Conservation (phyloP, 306 rosid species). For the Cotoneaster glaucophyllus region DNA sequence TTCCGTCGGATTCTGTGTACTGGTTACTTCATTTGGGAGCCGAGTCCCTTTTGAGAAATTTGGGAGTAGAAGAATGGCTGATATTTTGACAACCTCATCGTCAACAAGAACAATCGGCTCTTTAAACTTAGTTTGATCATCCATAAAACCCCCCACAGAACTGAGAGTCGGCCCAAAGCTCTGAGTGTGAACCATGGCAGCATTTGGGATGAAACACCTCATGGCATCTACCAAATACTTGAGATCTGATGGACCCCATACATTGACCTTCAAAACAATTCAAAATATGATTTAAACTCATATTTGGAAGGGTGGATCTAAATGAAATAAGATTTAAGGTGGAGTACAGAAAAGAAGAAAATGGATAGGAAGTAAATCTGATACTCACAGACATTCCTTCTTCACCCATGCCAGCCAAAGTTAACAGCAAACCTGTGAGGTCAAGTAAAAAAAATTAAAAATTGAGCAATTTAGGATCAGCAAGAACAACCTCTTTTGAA, state of each 20-base stretch:
- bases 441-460: conserved; percentile 2
- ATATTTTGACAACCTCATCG: conserved; percentile 87
- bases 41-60: conserved; percentile 19
- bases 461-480: conserved; percentile 17
- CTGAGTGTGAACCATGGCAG: conserved; percentile 96
- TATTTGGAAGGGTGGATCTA: background rate
- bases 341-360: background rate
- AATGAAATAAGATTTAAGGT: too few relatives aligned
- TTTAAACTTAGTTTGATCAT: conserved; percentile 22
- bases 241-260: conserved; percentile 94
- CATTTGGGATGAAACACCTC: conserved; percentile 80
- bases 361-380: background rate
- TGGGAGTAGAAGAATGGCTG: conserved; percentile 67
- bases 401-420: conserved; percentile 95
- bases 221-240: conserved; percentile 81
- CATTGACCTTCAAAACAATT: conserved; percentile 54
- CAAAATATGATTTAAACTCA: conserved; percentile 7
- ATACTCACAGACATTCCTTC: conserved; percentile 84
- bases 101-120: conserved; percentile 71
- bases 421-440: conserved; percentile 73
- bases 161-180: conserved; percentile 60
- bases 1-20: conserved; percentile 11
- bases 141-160: conserved; percentile 23
- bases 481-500: background rate
- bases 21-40: background rate